Base-by-base conservation (phyloP, 2,329 filamentous ascomycete genomes). In the Stylonectria norvegica region DNA sequence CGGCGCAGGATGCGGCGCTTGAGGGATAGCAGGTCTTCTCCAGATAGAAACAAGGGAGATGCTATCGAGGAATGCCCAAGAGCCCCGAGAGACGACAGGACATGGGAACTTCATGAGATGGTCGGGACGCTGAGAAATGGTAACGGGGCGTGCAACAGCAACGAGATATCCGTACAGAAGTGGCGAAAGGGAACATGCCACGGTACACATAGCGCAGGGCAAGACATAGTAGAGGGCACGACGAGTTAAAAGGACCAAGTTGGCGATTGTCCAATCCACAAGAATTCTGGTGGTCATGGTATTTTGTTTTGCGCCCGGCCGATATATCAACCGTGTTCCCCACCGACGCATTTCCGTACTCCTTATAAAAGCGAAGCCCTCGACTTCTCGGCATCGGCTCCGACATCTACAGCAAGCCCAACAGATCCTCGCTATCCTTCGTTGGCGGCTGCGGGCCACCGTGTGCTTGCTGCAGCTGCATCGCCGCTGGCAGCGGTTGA, bases 401-500 rank as follows among this genome's bases (percentile, higher is more conserved):
- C 6, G 5, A 18, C 30, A 39, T 56, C 49, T 68, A 71, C 47
- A 71, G 57, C 44, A 71, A 49, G 22, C 67, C 67, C 45, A 71
- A 48, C 50, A 86, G 65, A 63, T 86, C 83, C 47, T 85, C 76
- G 53, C 73, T 80, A 34, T 65, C 75, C 62, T 79, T 77, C 62
- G 79, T 76, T 32, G 69, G 62, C 47, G 70, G 69, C 48, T 65
- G 54, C 64, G 67, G 45, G 15, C 52, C 52, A 5, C 53, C 57
- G 22, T 66, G 61, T 4, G 58, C 56, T 36, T 64, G 60, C 35
- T 68, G 64, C 49, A 81, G 60, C 57, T 85, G 77, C 61, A 79
- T 76, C 9, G 72, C 70, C 4, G 84, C 72, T 12, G 85, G 82
- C 20, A 85, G 75, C 14, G 85, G 80, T 50, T 83, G 78, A 49